Evolutionary conservation across 2,329 filamentous ascomycete species (phyloP).

Genomic region (Neonectria magnoliae): DNA sequence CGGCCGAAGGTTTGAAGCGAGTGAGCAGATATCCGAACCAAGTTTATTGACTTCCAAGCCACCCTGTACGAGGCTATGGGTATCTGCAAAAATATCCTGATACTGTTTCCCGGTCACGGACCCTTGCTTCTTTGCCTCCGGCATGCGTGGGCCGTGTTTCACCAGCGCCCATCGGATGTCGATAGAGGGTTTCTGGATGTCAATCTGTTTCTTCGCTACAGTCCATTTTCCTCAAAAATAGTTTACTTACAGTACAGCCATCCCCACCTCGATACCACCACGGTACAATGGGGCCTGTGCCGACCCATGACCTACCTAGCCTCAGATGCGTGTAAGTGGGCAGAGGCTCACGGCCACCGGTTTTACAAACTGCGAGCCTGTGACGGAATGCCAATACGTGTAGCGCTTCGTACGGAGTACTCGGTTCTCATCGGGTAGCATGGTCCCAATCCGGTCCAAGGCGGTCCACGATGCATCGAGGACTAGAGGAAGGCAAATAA

Average conservation of each 20-base stretch:
- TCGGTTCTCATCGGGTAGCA: slow-evolving; percentile 13
- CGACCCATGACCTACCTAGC: slow-evolving; percentile 21
- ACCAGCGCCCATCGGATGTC: slow-evolving; percentile 31
- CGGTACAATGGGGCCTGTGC: slow-evolving; percentile 3
- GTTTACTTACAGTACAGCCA: slow-evolving; percentile 7
- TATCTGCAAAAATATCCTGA: slow-evolving; percentile 35
- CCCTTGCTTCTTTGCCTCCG: slow-evolving; percentile 17
- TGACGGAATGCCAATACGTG: background rate
- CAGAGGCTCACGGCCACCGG: background rate
- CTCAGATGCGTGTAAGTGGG: slow-evolving; percentile 6
- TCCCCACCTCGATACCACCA: slow-evolving; percentile 14
- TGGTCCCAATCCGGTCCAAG: slow-evolving; percentile 4
- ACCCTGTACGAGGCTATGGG: slow-evolving; percentile 32
- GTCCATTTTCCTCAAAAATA: slow-evolving; percentile 3
- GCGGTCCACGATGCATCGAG: slow-evolving; percentile 8
- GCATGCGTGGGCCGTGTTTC: slow-evolving; percentile 37
- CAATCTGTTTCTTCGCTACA: slow-evolving; percentile 5
- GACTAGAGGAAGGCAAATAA: slow-evolving; percentile 5
- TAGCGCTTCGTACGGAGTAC: background rate
- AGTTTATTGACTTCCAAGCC: slow-evolving; percentile 23
- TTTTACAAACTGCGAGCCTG: background rate
- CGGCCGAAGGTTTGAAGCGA: slow-evolving; percentile 21
- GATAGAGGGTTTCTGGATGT: slow-evolving; percentile 20
- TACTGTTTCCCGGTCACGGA: slow-evolving; percentile 12
- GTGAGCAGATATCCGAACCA: slow-evolving; percentile 30